Percentiles rank a stretch among this genome's conserved stretches.
Evolutionary conservation across 495 filamentous ascomycete genomes (phyloP).

Genomic region (Pyronema omphalodes): DNA sequence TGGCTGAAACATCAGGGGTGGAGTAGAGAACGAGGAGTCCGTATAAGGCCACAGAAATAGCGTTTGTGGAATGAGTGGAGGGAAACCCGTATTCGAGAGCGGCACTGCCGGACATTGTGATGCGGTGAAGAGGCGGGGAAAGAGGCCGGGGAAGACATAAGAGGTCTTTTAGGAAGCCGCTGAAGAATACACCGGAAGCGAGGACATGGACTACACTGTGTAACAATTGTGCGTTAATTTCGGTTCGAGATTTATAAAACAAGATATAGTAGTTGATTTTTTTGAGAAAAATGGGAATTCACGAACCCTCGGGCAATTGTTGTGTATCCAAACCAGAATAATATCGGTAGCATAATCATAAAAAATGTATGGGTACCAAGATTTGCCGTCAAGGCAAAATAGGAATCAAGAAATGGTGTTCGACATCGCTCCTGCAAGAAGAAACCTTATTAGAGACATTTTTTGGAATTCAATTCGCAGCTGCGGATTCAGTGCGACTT

Average conservation of each 20-base stretch:
- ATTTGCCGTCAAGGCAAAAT: conserved; percentile 92
- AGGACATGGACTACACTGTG: conserved; percentile 70
- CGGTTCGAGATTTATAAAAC: neutral
- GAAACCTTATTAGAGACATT: neutral
- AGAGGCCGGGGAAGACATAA: conserved; percentile 86
- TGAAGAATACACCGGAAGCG: conserved; percentile 78
- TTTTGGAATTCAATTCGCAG: conserved; percentile 4
- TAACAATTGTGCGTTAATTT: neutral
- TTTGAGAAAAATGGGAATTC: neutral
- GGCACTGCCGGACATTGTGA: conserved; percentile 89
- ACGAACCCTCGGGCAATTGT: conserved; percentile 65
- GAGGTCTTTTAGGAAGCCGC: conserved; percentile 84
- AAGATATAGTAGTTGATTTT: neutral
- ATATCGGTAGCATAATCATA: conserved; percentile 78
- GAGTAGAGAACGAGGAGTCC: conserved; percentile 45
- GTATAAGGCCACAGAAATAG: conserved; percentile 84
- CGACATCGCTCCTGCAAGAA: conserved; percentile 32
- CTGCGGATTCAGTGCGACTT: too few species aligned
- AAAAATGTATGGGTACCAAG: conserved; percentile 97
- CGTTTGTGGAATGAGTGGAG: conserved; percentile 91
- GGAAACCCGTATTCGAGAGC: conserved; percentile 95
- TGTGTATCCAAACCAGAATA: conserved; percentile 87
- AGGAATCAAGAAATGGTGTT: conserved; percentile 71
- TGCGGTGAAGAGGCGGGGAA: conserved; percentile 80
- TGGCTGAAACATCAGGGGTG: conserved; percentile 29